Conservation (phyloP, 257 asterid genomes). For the Solanum chaucha region DNA sequence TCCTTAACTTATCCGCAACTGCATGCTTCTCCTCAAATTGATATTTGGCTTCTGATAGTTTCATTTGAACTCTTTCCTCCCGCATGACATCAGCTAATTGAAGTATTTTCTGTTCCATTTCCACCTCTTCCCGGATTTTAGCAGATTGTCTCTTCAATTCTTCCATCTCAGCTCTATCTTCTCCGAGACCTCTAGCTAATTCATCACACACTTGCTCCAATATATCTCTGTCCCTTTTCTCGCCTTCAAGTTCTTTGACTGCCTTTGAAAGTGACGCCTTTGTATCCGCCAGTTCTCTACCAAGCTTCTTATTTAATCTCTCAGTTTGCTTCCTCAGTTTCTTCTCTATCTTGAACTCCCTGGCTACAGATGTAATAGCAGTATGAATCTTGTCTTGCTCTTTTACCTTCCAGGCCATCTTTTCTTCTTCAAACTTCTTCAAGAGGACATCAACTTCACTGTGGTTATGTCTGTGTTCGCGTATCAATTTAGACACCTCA, state of each 20-base stretch:
- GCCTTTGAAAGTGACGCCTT: slow-evolving; percentile 37
- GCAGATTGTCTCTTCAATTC: slow-evolving; percentile 42
- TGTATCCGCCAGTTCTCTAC: slow-evolving; percentile 64
- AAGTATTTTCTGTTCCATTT: slow-evolving; percentile 89
- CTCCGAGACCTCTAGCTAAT: slow-evolving; percentile 72
- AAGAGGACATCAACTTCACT: slow-evolving; percentile 42
- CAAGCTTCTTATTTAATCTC: slow-evolving; percentile 80
- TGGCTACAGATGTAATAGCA: slow-evolving; percentile 43
- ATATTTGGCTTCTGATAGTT: slow-evolving; percentile 85
- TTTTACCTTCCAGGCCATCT: slow-evolving; percentile 45
- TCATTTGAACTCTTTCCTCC: slow-evolving; percentile 95
- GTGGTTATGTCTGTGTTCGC: slow-evolving; percentile 32
- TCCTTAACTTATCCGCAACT: slow-evolving; percentile 44
- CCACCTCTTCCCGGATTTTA: slow-evolving; percentile 67
- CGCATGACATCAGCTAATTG: slow-evolving; percentile 71
- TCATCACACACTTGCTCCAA: slow-evolving; percentile 87
- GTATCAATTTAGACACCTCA: slow-evolving; percentile 38
- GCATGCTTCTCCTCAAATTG: slow-evolving; percentile 82
- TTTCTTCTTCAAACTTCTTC: slow-evolving; percentile 60
- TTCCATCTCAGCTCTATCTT: slow-evolving; percentile 76
- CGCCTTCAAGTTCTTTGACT: slow-evolving; percentile 54
- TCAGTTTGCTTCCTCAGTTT: slow-evolving; percentile 76
- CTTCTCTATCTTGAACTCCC: slow-evolving; percentile 69
- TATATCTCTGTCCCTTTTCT: slow-evolving; percentile 60
- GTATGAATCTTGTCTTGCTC: slow-evolving; percentile 55